These are phyloP conservation scores for Mimosa pudica DNA, from an alignment of 306 rosid genomes.

Conservation along the genomic window DNA sequence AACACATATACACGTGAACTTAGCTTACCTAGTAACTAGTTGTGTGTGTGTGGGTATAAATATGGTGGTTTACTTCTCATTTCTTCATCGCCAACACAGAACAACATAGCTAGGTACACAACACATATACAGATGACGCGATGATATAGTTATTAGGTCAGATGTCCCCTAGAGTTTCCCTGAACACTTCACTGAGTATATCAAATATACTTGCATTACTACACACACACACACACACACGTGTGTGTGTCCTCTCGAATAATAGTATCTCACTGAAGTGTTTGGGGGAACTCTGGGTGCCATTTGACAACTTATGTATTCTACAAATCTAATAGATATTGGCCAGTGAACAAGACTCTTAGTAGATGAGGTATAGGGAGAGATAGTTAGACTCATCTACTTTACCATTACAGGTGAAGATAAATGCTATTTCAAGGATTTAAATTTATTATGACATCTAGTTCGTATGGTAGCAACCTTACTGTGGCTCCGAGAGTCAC, in stretches of 20 bases:
- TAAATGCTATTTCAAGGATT: too few species aligned
- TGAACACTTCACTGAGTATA: conserved; percentile 21
- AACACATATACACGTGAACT: neutral
- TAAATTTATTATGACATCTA: too few species aligned
- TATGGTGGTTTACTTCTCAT: neutral
- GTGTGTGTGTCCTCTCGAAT: too few species aligned
- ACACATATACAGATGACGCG: neutral
- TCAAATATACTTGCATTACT: neutral
- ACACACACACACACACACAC: too few species aligned
- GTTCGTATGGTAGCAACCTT: too few species aligned
- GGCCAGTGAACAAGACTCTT: too few species aligned
- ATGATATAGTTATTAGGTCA: neutral
- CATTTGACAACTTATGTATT: neutral
- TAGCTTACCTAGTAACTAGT: neutral
- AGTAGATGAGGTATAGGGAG: too few species aligned
- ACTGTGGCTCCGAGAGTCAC: too few species aligned
- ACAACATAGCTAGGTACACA: neutral
- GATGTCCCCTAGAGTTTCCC: conserved; percentile 31
- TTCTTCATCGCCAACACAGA: neutral
- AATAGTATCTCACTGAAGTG: conserved; percentile 13
- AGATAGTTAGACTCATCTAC: too few species aligned
- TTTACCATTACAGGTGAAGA: too few species aligned
- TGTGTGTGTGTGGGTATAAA: neutral
- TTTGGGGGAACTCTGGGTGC: conserved; percentile 33
- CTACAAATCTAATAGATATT: neutral